phyloP scores from a whole-genome alignment of 371 early-diverging fungal species.

The Ecytonucleospora hepatopenaei region DNA sequence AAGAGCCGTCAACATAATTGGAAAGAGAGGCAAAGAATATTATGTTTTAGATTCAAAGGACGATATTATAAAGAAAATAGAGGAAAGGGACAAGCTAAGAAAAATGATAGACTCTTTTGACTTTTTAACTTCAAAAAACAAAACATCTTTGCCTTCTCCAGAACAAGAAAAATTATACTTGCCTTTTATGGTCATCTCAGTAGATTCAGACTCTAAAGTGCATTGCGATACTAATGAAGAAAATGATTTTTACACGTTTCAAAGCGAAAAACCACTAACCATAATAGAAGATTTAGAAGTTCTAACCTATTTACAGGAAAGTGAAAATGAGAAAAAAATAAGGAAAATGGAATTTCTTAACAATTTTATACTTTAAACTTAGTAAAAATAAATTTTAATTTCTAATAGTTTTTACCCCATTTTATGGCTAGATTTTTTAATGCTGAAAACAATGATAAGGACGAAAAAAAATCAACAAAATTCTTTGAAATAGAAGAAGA shows the following conservation, averaged over 20 bases:
- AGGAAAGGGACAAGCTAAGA: conserved; percentile 30
- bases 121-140: conserved; percentile 31
- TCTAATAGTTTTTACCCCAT: no score
- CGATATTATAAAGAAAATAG: conserved; percentile 22
- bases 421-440: not conserved
- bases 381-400: no score
- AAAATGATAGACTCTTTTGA: conserved; percentile 41
- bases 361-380: no score
- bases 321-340: no score
- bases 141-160: not conserved
- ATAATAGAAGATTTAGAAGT: conserved; percentile 48
- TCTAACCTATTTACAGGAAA: no score
- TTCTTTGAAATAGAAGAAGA: not conserved
- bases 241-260: conserved; percentile 38
- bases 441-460: not conserved
- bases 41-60: conserved; percentile 18
- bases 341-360: no score
- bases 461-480: not conserved
- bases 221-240: conserved; percentile 52
- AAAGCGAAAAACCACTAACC: conserved; percentile 29
- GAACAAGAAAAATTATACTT: conserved; percentile 34
- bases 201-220: conserved; percentile 30
- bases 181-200: conserved; percentile 46
- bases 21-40: conserved; percentile 32
- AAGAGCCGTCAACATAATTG: conserved; percentile 44